Conservation (phyloP, 305 asterid genomes). For the Solanum chacoense region DNA sequence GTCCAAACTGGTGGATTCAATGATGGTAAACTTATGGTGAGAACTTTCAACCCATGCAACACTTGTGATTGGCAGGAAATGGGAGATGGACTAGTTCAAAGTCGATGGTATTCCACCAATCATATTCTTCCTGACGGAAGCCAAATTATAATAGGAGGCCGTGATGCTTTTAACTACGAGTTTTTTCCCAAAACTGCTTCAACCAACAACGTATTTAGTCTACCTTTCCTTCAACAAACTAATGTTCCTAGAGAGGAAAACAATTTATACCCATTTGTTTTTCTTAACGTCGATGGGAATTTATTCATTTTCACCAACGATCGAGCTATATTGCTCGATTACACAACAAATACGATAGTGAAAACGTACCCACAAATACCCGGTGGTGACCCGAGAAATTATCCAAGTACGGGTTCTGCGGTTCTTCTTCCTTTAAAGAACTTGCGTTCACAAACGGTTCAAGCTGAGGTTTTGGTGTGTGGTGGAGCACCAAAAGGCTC, state of each 20-base stretch:
- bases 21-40: constrained; percentile 9
- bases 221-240: constrained; percentile 27
- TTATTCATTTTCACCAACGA: constrained; percentile 40
- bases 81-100: not conserved
- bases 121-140: constrained; percentile 36
- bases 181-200: constrained; percentile 1
- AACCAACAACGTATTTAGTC: not conserved
- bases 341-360: constrained; percentile 5
- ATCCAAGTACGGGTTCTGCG: constrained; percentile 48
- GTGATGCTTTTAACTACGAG: constrained; percentile 34
- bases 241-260: constrained; percentile 25
- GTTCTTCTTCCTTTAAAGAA: constrained; percentile 36
- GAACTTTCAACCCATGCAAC: constrained; percentile 13
- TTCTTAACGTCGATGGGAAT: constrained; percentile 32
- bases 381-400: constrained; percentile 45
- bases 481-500: constrained; percentile 69
- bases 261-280: constrained; percentile 30
- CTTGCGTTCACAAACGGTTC: not conserved
- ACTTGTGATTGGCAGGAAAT: constrained; percentile 20
- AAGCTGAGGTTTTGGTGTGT: constrained; percentile 50
- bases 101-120: constrained; percentile 50
- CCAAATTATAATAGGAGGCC: constrained; percentile 42
- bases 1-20: constrained; percentile 26
- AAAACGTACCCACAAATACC: constrained; percentile 31
- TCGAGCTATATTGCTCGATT: constrained; percentile 38